Base-by-base conservation (phyloP, 805 yeast genomes). In the Blastobotrys robertii region DNA sequence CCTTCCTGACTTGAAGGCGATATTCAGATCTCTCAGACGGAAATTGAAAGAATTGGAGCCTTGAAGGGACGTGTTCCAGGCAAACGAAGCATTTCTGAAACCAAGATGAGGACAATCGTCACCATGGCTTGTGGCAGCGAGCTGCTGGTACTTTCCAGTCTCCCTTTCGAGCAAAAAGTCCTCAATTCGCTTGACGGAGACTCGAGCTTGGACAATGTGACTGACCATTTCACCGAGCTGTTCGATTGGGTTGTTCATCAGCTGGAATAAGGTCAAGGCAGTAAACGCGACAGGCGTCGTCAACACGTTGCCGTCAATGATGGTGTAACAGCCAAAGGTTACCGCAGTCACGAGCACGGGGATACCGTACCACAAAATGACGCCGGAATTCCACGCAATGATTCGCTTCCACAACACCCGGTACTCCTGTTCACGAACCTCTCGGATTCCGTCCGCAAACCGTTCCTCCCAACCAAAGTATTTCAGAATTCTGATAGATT, bases 401-500 rank as follows among this genome's bases (percentile, higher is more conserved):
- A 75, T 70, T 60, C 95, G 74, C 47, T 64, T 55, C 25, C 25
- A 19, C 58, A 88, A 69, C 50, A 71, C 62, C 12, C 53, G 48
- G 49, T 90, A 62, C 65, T 88, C 97, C 36, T 78, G 77, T 30
- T 73, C 71, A 68, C 97, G 80, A 43, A 85, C 70, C 12, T 73
- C 68, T 62, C 78, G 62, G 45, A 90, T 81, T 34, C 72, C 76
- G 39, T 78, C 76, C 51, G 74, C 77, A 57, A 90, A 88, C 54
- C 81, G 79, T 33, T 76, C 72, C 63, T 90, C 97, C 97, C 97
- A 90, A 1, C 95, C 95, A 60, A 88, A 87, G 57, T 84, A 87
- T 63, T 90, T 90, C 67, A 90, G 81, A 52, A 90, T 85, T 60
- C 96, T 74, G 50, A 90, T 88, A 49, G 88, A 81, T 63, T 82